Conservation (phyloP, 306 rosid species). For the Vicia sativa region DNA sequence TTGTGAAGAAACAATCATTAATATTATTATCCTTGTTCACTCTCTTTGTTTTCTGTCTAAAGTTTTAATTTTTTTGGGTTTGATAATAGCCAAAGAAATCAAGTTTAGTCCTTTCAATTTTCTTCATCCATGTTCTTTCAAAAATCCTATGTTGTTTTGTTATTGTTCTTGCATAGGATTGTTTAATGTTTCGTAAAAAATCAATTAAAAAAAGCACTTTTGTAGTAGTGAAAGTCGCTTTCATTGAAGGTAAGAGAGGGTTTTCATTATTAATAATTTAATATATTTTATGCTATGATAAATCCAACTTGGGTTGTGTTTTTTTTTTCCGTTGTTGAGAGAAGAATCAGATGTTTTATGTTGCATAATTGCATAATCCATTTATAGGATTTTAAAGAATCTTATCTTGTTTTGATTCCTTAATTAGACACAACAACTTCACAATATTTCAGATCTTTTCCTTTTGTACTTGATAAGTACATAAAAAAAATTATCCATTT, state of each 20-base stretch:
- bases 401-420: conserved; percentile 72
- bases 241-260: conserved; percentile 39
- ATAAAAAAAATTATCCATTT: conserved; percentile 25
- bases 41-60: conserved; percentile 16
- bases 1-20: conserved; percentile 28
- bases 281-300: conserved; percentile 30
- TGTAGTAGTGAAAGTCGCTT: conserved; percentile 50
- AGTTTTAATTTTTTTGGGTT: background rate
- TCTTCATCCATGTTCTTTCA: background rate
- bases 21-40: background rate
- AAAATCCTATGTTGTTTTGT: background rate
- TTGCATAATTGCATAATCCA: conserved; percentile 66
- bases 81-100: background rate
- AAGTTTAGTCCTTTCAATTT: conserved; percentile 16
- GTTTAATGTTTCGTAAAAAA: conserved; percentile 36
- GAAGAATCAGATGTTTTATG: conserved; percentile 79
- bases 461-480: conserved; percentile 54
- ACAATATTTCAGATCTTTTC: conserved; percentile 41
- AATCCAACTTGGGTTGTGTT: conserved; percentile 39
- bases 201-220: conserved; percentile 2
- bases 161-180: conserved; percentile 8
- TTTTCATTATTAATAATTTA: background rate
- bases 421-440: conserved; percentile 45
- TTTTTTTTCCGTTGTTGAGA: background rate
- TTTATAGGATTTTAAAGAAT: conserved; percentile 52